Conservation (phyloP, 2,329 filamentous ascomycete genomes). For the Ophiostoma sp. region DNA sequence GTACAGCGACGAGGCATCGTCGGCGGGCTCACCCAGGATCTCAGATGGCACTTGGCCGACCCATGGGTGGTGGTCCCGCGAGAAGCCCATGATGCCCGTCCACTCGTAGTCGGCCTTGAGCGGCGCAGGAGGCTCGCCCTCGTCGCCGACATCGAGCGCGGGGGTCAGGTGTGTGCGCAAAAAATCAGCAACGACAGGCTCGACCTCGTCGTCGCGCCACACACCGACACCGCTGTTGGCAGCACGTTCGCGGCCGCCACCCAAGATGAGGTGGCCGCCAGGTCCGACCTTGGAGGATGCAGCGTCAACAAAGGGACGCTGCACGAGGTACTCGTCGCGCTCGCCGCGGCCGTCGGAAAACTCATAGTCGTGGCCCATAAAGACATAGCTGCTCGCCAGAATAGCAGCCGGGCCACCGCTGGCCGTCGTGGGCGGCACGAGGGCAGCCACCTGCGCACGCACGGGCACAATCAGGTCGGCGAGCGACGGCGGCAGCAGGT, state of each 20-base stretch:
- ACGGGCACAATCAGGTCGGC: conserved; percentile 69
- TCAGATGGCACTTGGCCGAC: conserved; percentile 59
- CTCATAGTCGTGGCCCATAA: conserved; percentile 42
- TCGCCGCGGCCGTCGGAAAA: conserved; percentile 28
- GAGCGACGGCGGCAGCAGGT: conserved; percentile 65
- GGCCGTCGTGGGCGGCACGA: conserved; percentile 47
- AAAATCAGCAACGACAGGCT: conserved; percentile 46
- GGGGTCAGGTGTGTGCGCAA: conserved; percentile 44
- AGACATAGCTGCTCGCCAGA: conserved; percentile 58
- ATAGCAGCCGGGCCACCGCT: conserved; percentile 6
- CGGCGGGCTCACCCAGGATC: not conserved
- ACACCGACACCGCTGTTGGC: conserved; percentile 40
- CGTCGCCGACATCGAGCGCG: conserved; percentile 39
- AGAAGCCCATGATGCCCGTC: conserved; percentile 78
- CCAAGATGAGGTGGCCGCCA: conserved; percentile 60
- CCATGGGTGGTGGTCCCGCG: conserved; percentile 62
- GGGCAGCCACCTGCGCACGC: conserved; percentile 64
- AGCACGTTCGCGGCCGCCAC: conserved; percentile 60
- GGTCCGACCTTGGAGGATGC: conserved; percentile 21
- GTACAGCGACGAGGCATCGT: conserved; percentile 40
- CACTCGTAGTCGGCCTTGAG: conserved; percentile 58
- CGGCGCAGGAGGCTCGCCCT: conserved; percentile 26
- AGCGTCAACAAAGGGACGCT: conserved; percentile 45
- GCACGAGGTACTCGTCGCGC: conserved; percentile 67
- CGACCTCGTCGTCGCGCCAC: conserved; percentile 36